These are phyloP conservation scores for Debaryomyces sp. DNA, from an alignment of 1,139 yeast species.

Conservation along the genomic window DNA sequence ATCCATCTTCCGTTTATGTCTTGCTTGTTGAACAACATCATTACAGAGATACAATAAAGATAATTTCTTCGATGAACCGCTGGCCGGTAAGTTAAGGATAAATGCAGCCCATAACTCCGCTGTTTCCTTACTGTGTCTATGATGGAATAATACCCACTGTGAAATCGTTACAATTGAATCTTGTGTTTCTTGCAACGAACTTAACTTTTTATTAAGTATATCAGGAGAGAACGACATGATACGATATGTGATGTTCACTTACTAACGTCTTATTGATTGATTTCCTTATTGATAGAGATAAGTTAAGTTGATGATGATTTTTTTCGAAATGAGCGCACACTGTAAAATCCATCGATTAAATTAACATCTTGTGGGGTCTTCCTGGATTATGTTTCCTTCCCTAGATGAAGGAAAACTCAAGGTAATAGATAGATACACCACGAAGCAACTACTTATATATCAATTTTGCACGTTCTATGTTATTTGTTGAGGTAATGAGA, in stretches of 20 bases:
- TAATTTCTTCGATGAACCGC: constrained; percentile 53
- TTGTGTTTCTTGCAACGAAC: constrained; percentile 71
- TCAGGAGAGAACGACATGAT: constrained; percentile 67
- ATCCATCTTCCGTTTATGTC: constrained; percentile 63
- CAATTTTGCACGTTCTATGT: too few species aligned
- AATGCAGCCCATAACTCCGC: constrained; percentile 65
- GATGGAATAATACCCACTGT: constrained; percentile 84
- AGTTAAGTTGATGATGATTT: not conserved
- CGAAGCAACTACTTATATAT: not conserved
- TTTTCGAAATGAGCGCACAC: not conserved
- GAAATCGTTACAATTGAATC: constrained; percentile 82
- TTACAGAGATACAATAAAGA: constrained; percentile 74
- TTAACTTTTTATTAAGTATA: constrained; percentile 57
- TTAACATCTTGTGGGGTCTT: not conserved
- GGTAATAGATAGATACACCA: too few species aligned
- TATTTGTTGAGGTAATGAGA: too few species aligned
- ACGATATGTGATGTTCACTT: not conserved
- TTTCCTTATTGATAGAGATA: not conserved
- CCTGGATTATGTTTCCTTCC: not conserved
- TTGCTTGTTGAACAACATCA: constrained; percentile 82
- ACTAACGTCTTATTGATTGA: not conserved
- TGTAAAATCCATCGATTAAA: not conserved
- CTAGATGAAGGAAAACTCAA: not conserved
- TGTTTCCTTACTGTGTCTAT: constrained; percentile 61
- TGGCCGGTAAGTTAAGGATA: constrained; percentile 27